Evolutionary conservation across 2,329 filamentous ascomycete genomes (phyloP), one percentile per base, ranked within the genome.

Genomic region (Neurospora sp.): DNA sequence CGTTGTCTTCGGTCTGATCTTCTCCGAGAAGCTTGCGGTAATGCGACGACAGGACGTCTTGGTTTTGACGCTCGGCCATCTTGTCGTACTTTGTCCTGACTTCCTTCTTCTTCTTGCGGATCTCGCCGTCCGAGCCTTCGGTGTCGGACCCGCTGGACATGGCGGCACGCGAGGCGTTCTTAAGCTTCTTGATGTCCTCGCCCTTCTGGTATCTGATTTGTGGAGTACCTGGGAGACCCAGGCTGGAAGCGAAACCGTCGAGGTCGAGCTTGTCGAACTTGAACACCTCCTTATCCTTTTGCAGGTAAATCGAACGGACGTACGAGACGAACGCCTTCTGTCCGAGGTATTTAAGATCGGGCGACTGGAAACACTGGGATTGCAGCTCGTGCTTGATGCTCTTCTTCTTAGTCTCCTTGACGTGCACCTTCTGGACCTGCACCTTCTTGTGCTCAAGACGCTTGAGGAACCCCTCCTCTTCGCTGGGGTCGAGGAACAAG

Each of bases 261-360:
- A 99, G 81, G 71, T 96, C 90, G 67, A 97, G 86, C 66, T 92
- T 87, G 72, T 92, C 88, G 40, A 99, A 83, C 71, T 96, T 88
- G 82, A 99, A 99, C 1, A 96, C 86, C 17, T 95, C 91, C 81
- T 97, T 97, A 78, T 97, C 93, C 75, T 91, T 93, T 79, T 97
- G 94, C 37, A 97, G 82, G 77, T 96, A 89, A 43, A 99, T 81
- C 1, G 93, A 96, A 71, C 92, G 89, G 12, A 91, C 88, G 79
- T 98, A 97, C 72, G 91, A 95, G 75, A 95, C 90, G 76, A 99
- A 99, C 0, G 96, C 93, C 79, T 98, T 99, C 77, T 98, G 95
- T 0, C 92, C 96, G 0, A 98, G 85, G 74, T 98, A 98, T 77
- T 98, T 98, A 74, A 98, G 82, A 73, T 97, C 92, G 0, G 93